phyloP scores from a whole-genome alignment of 768 basidiomycete species.

The Psilocybe sp. region DNA sequence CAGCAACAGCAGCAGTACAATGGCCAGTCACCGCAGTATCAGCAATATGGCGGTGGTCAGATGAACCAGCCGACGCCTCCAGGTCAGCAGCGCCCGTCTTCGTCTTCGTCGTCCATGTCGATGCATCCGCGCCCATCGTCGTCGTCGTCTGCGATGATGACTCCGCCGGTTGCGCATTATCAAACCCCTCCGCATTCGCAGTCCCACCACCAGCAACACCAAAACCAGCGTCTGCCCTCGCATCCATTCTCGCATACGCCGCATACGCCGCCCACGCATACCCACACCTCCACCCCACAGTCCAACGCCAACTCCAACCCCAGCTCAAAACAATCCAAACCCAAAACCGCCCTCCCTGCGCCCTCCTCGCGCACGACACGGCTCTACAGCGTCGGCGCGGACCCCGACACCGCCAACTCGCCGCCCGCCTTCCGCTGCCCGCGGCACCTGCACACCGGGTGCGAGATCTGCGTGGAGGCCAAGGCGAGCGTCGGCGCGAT shows the following conservation, averaged over 20 bases:
- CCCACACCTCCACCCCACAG: too few relatives aligned
- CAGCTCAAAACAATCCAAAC: slow-evolving; percentile 10
- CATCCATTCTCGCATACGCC: slow-evolving; percentile 4
- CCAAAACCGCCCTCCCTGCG: slow-evolving; percentile 12
- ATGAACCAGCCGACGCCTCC: too few relatives aligned
- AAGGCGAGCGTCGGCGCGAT: slow-evolving; percentile 25
- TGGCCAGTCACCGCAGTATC: too few relatives aligned
- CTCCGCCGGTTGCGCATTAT: too few relatives aligned
- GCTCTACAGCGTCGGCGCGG: slow-evolving; percentile 60
- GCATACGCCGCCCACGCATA: too few relatives aligned
- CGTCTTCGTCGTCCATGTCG: too few relatives aligned
- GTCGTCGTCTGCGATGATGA: too few relatives aligned
- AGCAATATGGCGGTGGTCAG: too few relatives aligned
- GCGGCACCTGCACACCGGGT: slow-evolving; percentile 69
- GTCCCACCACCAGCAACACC: slow-evolving; percentile 10
- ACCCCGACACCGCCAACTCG: slow-evolving; percentile 59
- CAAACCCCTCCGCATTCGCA: too few relatives aligned
- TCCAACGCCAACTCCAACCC: not conserved
- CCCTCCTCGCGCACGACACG: slow-evolving; percentile 37
- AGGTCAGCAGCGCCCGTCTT: too few relatives aligned
- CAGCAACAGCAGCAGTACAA: too few relatives aligned
- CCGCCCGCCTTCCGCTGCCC: slow-evolving; percentile 67
- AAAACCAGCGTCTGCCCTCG: slow-evolving; percentile 12
- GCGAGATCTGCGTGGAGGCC: slow-evolving; percentile 75
- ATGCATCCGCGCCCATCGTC: too few relatives aligned